Evolutionary conservation across 768 basidiomycete genomes (phyloP).

Genomic region (Dioszegia crocea): DNA sequence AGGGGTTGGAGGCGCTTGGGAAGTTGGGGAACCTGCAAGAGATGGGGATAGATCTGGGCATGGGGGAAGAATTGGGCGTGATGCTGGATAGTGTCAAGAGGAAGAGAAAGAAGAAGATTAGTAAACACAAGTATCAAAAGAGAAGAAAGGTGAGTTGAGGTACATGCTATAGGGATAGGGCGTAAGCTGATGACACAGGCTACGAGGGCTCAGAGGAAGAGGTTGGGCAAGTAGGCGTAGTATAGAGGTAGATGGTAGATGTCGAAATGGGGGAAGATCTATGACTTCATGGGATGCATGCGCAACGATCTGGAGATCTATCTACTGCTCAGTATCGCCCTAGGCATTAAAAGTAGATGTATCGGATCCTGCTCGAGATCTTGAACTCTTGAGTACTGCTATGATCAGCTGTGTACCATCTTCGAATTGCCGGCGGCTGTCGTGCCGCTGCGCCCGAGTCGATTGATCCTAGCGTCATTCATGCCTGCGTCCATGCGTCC

Average conservation of each 20-base stretch:
- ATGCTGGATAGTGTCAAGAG: slow-evolving; percentile 14
- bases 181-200: neutral
- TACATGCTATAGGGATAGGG: neutral
- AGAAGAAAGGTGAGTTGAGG: slow-evolving; percentile 14
- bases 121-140: slow-evolving; percentile 16
- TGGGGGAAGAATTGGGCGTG: neutral
- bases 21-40: too few relatives aligned
- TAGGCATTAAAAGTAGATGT: too few relatives aligned
- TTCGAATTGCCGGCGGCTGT: too few relatives aligned
- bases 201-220: slow-evolving; percentile 10
- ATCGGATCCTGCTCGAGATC: too few relatives aligned
- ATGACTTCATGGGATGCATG: neutral
- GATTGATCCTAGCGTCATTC: too few relatives aligned
- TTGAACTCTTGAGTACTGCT: too few relatives aligned
- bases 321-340: too few relatives aligned
- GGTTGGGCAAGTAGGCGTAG: slow-evolving; percentile 8
- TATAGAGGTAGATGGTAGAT: neutral
- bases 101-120: slow-evolving; percentile 19
- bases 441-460: too few relatives aligned
- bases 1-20: too few relatives aligned
- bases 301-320: neutral
- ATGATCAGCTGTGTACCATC: too few relatives aligned
- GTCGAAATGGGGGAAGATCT: neutral
- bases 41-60: neutral
- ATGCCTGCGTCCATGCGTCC: too few relatives aligned